Conservation (phyloP, 2,329 filamentous ascomycete species). For the Alternaria sp. region DNA sequence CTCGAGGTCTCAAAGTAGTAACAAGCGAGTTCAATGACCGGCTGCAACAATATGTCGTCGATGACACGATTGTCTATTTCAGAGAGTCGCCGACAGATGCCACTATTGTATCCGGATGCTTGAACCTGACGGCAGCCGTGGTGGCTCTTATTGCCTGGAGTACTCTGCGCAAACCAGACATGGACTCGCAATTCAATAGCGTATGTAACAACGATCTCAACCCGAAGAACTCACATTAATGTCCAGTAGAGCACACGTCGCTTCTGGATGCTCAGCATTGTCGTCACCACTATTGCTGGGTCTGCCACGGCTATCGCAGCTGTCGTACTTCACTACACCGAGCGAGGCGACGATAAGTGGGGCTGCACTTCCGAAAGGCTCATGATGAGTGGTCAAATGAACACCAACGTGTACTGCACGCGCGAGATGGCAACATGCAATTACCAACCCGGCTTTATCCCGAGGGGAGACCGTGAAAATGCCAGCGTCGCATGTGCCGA, state of each 20-base stretch:
- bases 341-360: slow-evolving; percentile 30
- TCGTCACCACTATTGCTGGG: slow-evolving; percentile 25
- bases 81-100: slow-evolving; percentile 30
- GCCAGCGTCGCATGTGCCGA: slow-evolving; percentile 32
- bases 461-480: slow-evolving; percentile 14
- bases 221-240: slow-evolving; percentile 9
- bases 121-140: slow-evolving; percentile 32
- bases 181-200: slow-evolving; percentile 31
- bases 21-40: slow-evolving; percentile 25
- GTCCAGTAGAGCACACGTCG: slow-evolving; percentile 27
- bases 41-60: slow-evolving; percentile 21
- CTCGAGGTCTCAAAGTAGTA: slow-evolving; percentile 24
- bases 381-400: slow-evolving; percentile 26
- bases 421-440: slow-evolving; percentile 38
- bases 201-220: slow-evolving; percentile 20
- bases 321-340: slow-evolving; percentile 34
- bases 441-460: slow-evolving; percentile 24
- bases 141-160: slow-evolving; percentile 34
- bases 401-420: slow-evolving; percentile 38
- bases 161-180: slow-evolving; percentile 29
- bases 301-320: slow-evolving; percentile 27
- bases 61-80: slow-evolving; percentile 39
- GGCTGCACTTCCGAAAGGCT: slow-evolving; percentile 33
- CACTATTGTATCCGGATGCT: slow-evolving; percentile 35
- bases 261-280: slow-evolving; percentile 33